Evolutionary conservation across 2,329 filamentous ascomycete genomes (phyloP).

Genomic region (Lecanoromycetidae sp.): DNA sequence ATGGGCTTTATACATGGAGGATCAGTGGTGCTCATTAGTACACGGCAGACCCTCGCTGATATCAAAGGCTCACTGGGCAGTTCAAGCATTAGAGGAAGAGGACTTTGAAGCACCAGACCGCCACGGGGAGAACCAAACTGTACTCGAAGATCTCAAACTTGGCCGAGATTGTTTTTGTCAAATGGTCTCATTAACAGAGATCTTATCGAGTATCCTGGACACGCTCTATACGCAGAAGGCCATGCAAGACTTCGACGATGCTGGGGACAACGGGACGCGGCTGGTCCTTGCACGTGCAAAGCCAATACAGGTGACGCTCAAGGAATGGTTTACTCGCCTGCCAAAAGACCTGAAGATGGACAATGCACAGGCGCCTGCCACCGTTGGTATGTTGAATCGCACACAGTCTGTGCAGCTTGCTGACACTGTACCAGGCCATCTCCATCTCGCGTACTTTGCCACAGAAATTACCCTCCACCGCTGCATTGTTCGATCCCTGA

Average conservation of each 20-base stretch:
- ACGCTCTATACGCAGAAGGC: constrained; percentile 41
- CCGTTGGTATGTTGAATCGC: constrained; percentile 9
- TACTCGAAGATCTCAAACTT: constrained; percentile 15
- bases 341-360: constrained; percentile 40
- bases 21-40: constrained; percentile 48
- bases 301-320: constrained; percentile 40
- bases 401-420: not conserved
- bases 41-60: constrained; percentile 48
- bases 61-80: constrained; percentile 43
- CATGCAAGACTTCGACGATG: constrained; percentile 32
- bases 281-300: constrained; percentile 42
- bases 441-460: constrained; percentile 36
- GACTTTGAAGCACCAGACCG: constrained; percentile 32
- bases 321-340: constrained; percentile 41
- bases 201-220: constrained; percentile 40
- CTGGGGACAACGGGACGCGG: constrained; percentile 34
- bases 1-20: constrained; percentile 55
- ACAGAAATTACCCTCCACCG: constrained; percentile 32
- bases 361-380: constrained; percentile 21
- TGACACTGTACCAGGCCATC: constrained; percentile 14
- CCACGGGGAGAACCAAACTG: constrained; percentile 20
- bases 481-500: constrained; percentile 24
- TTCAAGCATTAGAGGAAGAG: constrained; percentile 32
- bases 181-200: constrained; percentile 41
- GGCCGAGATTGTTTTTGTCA: constrained; percentile 33